These are phyloP conservation scores for Macadamia integrifolia DNA, from an alignment of 164 flowering plant species.

Conservation along the genomic window DNA sequence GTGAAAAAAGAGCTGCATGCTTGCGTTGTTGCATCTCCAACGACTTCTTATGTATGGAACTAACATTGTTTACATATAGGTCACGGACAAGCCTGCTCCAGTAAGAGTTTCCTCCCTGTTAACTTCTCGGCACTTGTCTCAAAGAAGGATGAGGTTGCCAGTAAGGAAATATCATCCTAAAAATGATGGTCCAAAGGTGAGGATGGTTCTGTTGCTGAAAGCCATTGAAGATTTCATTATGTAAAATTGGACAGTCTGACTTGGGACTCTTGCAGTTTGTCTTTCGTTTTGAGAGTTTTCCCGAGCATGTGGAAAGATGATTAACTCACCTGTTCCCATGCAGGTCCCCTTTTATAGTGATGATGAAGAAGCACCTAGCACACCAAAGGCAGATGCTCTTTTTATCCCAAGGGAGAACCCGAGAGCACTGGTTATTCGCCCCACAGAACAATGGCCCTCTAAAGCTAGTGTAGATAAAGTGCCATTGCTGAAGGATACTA, in stretches of 20 bases:
- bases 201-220: not conserved
- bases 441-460: constrained; percentile 61
- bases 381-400: constrained; percentile 96
- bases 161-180: constrained; percentile 83
- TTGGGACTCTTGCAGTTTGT: not conserved
- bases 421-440: constrained; percentile 77
- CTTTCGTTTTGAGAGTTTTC: not conserved
- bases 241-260: not conserved
- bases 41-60: not conserved
- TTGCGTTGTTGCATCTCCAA: not conserved
- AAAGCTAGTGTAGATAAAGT: constrained; percentile 43
- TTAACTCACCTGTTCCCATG: constrained; percentile 7
- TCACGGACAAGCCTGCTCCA: constrained; percentile 76
- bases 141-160: constrained; percentile 73
- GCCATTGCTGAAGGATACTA: constrained; percentile 32
- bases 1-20: not conserved
- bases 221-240: not conserved
- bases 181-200: constrained; percentile 71
- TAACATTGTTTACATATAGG: constrained; percentile 32
- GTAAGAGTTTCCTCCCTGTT: constrained; percentile 74
- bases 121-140: constrained; percentile 83
- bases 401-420: constrained; percentile 96
- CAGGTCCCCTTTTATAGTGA: constrained; percentile 90
- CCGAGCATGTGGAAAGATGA: not conserved
- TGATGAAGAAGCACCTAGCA: constrained; percentile 76